phyloP scores from a whole-genome alignment of 139 green algal species.

The Pseudopediastrum boryanum region DNA sequence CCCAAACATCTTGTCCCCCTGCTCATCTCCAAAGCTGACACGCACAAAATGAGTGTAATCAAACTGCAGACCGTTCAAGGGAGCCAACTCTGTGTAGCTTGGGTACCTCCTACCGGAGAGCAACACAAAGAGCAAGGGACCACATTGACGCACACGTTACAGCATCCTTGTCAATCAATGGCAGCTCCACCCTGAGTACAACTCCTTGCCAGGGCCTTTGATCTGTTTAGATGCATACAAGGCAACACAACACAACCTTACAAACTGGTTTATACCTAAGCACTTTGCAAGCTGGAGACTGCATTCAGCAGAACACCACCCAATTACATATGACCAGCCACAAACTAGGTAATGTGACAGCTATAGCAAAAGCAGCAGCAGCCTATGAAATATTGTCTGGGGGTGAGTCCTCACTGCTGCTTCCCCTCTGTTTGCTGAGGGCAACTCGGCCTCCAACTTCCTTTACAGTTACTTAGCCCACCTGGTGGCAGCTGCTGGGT shows the following conservation, averaged over 20 bases:
- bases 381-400: not conserved
- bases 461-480: not conserved
- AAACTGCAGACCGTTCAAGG: slow-evolving; percentile 12
- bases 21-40: slow-evolving; percentile 37
- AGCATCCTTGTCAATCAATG: not conserved
- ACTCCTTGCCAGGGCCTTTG: not conserved
- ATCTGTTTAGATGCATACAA: not conserved
- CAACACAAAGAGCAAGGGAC: not conserved
- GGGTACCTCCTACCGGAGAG: not conserved
- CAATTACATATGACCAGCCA: not conserved
- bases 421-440: not conserved
- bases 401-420: not conserved
- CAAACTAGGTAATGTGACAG: not conserved
- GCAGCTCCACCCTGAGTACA: not conserved
- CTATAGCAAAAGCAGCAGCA: not conserved
- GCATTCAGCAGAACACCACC: too few species aligned
- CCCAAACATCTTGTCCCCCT: slow-evolving; percentile 14
- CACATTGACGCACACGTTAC: not conserved
- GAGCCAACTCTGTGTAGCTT: not conserved
- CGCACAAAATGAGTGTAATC: slow-evolving; percentile 30
- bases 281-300: too few species aligned
- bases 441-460: not conserved
- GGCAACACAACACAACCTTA: too few species aligned
- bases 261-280: too few species aligned
- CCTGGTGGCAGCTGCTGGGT: not conserved